Base-by-base conservation (phyloP, 2,329 filamentous ascomycete species). In the Xylogone sp. region DNA sequence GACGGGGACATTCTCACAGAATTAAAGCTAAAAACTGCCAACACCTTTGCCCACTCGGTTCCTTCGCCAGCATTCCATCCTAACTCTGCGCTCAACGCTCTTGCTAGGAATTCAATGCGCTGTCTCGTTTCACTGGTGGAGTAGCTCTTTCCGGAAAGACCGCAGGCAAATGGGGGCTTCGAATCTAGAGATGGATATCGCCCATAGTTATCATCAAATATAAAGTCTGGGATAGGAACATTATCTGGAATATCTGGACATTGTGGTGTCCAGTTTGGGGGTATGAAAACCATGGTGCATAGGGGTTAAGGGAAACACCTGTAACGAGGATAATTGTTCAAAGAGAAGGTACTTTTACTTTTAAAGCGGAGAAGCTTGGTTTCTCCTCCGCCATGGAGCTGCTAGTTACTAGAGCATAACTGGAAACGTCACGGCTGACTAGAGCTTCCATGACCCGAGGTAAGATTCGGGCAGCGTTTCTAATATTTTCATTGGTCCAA, bases 21-120 rank as follows among this genome's bases (percentile, higher is more conserved):
- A 65, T 93, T 93, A 51, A 90, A 69, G 21, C 84, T 84, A 70
- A 88, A 93, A 18, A 90, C 71, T 10, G 75, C 84, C 44, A 88
- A 73, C 29, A 90, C 86, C 65, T 90, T 89, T 62, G 92, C 87
- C 84, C 84, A 92, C 64, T 90, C 86, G 0, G 80, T 79, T 13
- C 85, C 87, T 51, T 82, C 69, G 57, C 87, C 83, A 2, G 84
- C 80, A 43, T 76, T 68, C 76, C 87, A 90, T 24, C 80, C 83
- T 53, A 92, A 77, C 56, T 87, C 81, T 65, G 86, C 83, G 34
- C 78, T 77, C 45, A 93, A 71, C 16, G 80, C 85, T 48, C 85
- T 79, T 12, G 88, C 78, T 18, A 92, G 75, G 43, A 71, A 75
- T 27, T 88, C 82, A 12, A 86, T 78, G 18, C 87, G 78, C 52